Evolutionary conservation across 2,329 filamentous ascomycete species (phyloP).

Genomic region (Grosmannia huntii): DNA sequence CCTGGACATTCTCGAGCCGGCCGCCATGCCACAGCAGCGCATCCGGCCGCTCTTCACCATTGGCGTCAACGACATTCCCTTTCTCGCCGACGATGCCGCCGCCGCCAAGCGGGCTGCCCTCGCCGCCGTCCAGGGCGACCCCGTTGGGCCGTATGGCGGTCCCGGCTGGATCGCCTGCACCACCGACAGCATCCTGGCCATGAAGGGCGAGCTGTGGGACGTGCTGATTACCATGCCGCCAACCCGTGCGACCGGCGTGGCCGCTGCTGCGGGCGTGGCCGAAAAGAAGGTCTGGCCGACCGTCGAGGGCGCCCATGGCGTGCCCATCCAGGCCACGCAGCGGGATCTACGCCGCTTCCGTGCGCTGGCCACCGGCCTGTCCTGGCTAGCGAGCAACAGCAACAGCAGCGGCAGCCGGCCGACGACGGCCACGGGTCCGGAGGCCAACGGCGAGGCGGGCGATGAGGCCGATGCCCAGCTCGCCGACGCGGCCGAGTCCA

Average conservation of each 20-base stretch:
- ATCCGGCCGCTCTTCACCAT: slow-evolving; percentile 81
- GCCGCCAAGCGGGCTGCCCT: slow-evolving; percentile 23
- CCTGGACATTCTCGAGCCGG: slow-evolving; percentile 52
- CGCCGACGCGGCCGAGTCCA: slow-evolving; percentile 37
- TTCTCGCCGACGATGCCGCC: slow-evolving; percentile 51
- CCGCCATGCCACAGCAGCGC: slow-evolving; percentile 44
- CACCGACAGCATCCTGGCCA: slow-evolving; percentile 81
- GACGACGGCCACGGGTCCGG: background rate
- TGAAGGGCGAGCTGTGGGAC: slow-evolving; percentile 81
- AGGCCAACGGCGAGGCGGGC: background rate
- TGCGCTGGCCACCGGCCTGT: slow-evolving; percentile 51
- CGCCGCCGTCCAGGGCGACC: slow-evolving; percentile 19
- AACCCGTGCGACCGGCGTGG: no score
- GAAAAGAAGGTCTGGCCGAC: slow-evolving; percentile 60
- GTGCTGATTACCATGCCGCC: slow-evolving; percentile 73
- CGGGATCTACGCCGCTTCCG: slow-evolving; percentile 75
- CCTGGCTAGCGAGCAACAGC: slow-evolving; percentile 22
- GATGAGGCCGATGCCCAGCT: slow-evolving; percentile 19
- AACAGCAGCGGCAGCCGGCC: slow-evolving; percentile 12
- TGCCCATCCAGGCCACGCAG: slow-evolving; percentile 70
- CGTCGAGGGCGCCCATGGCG: slow-evolving; percentile 52
- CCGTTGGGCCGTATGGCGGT: slow-evolving; percentile 28
- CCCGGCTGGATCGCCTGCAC: slow-evolving; percentile 88
- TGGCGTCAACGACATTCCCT: slow-evolving; percentile 83
- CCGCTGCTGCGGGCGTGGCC: slow-evolving; percentile 31